Base-by-base conservation (phyloP, 2,329 filamentous ascomycete species). In the Biscogniauxia sp. region DNA sequence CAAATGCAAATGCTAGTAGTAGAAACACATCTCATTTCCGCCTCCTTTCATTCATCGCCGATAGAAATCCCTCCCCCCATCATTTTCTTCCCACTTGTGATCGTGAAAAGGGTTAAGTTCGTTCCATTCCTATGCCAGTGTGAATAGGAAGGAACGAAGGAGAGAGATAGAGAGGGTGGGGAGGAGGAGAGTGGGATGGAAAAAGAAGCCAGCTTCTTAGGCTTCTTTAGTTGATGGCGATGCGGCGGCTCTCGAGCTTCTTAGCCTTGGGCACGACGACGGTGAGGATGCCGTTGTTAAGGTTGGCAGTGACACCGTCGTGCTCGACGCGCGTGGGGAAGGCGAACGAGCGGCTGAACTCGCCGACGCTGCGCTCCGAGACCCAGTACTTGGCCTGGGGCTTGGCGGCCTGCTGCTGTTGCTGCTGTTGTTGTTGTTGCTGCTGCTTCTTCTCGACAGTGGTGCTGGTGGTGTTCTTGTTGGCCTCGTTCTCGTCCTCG, bases 271-370 rank as follows among this genome's bases (percentile, higher is more conserved):
- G 89, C 19, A 91, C 83, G 25, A 79, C 70, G 61, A 92, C 80
- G 66, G 74, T 84, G 66, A 92, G 78, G 64, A 91, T 80, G 26
- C 89, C 89, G 62, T 91, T 83, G 74, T 85, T 83, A 68, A 91
- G 83, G 57, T 72, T 80, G 55, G 89, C 89, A 52, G 75, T 79
- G 58, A 92, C 88, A 2, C 70, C 76, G 17, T 87, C 84, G 68
- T 85, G 82, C 70, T 90, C 85, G 62, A 92, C 82, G 26, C 82
- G 83, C 56, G 76, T 76, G 0, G 88, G 86, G 79, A 92, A 91
- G 73, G 79, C 84, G 78, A 91, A 91, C 61, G 81, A 84, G 64
- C 89, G 84, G 54, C 84, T 81, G 77, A 91, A 92, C 66, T 87
- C 82, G 72, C 88, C 88, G 60, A 88, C 77, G 62, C 80, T 83